These are phyloP conservation scores for Glycyrrhiza uralensis DNA, from an alignment of 306 rosid genomes.

Conservation along the genomic window DNA sequence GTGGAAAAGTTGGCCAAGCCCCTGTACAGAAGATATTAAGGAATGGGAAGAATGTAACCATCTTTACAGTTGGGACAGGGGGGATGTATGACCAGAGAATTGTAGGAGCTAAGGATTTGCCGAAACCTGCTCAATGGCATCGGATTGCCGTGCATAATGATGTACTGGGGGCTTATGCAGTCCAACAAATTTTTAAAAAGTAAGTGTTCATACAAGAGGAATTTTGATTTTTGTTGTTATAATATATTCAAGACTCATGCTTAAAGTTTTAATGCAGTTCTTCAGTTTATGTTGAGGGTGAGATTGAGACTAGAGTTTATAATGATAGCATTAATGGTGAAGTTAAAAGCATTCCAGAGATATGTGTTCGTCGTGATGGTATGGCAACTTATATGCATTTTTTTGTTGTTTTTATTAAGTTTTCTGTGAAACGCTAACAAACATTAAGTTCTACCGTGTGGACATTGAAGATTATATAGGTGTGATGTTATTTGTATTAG, in stretches of 20 bases:
- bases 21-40: slow-evolving; percentile 95
- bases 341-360: slow-evolving; percentile 89
- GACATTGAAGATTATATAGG: not conserved
- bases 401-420: not conserved
- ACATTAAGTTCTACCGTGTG: not conserved
- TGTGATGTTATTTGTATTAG: not conserved
- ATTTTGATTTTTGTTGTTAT: slow-evolving; percentile 7
- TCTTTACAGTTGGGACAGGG: slow-evolving; percentile 96
- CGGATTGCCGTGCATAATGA: slow-evolving; percentile 92
- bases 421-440: not conserved
- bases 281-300: slow-evolving; percentile 92
- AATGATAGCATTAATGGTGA: slow-evolving; percentile 87
- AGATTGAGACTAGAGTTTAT: slow-evolving; percentile 91
- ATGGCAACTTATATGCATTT: slow-evolving; percentile 18
- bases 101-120: slow-evolving; percentile 54
- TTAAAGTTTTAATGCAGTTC: slow-evolving; percentile 63
- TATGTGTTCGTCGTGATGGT: slow-evolving; percentile 92
- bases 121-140: slow-evolving; percentile 93
- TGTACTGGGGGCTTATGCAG: slow-evolving; percentile 74
- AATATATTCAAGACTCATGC: slow-evolving; percentile 34
- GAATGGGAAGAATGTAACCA: slow-evolving; percentile 72
- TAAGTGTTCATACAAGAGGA: slow-evolving; percentile 25
- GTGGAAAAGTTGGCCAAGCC: slow-evolving; percentile 93
- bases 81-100: slow-evolving; percentile 92
- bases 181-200: slow-evolving; percentile 81